Conservation (phyloP, 2,329 filamentous ascomycete genomes). For the Microdochium bolleyi region DNA sequence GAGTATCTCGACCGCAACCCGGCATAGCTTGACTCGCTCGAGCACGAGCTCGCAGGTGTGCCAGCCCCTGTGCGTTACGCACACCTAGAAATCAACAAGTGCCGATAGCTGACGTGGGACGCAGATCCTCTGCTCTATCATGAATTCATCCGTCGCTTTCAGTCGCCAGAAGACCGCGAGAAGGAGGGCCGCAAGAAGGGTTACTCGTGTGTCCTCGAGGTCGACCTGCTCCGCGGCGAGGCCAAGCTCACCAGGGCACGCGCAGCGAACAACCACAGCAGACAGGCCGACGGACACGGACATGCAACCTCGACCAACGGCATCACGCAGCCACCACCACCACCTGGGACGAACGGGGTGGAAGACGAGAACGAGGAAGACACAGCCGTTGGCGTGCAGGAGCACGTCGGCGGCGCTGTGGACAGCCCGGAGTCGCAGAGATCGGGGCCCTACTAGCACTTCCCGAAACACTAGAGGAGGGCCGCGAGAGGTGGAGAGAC, state of each 20-base stretch:
- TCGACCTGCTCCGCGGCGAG: constrained; percentile 69
- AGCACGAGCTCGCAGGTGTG: constrained; percentile 48
- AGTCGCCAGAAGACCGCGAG: constrained; percentile 64
- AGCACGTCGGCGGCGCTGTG: background rate
- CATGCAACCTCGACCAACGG: background rate
- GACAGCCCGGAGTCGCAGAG: background rate
- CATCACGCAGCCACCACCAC: background rate
- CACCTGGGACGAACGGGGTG: background rate
- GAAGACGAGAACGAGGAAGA: background rate
- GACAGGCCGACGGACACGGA: background rate
- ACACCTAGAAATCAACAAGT: too few species aligned
- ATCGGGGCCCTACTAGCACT: constrained; percentile 3
- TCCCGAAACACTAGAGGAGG: constrained; percentile 54
- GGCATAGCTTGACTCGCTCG: constrained; percentile 56
- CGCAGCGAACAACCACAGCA: background rate
- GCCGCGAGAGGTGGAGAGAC: constrained; percentile 58
- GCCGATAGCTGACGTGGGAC: too few species aligned
- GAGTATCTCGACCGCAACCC: constrained; percentile 68
- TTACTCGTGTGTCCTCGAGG: constrained; percentile 70
- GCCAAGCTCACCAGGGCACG: constrained; percentile 58
- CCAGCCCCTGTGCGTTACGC: background rate
- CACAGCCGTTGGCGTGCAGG: background rate
- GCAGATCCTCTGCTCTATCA: background rate
- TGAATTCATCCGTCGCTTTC: constrained; percentile 47
- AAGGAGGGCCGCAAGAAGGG: constrained; percentile 66